Conservation (phyloP, 768 basidiomycete species). For the Jaapia argillacea region DNA sequence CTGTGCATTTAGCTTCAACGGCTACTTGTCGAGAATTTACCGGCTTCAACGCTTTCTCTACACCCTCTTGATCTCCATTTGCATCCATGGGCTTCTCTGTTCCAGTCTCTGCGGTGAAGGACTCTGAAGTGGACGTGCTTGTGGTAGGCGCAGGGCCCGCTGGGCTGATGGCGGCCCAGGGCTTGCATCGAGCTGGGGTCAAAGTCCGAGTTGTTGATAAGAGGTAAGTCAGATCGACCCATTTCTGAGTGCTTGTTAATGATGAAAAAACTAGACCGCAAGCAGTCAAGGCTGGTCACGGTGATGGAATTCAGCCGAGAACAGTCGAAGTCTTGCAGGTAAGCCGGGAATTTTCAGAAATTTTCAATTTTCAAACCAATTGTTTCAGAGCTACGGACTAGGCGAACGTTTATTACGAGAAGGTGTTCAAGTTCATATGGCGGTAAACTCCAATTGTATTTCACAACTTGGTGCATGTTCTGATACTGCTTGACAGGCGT, state of each 20-base stretch:
- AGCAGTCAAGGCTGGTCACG: constrained; percentile 45
- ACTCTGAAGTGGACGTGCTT: constrained; percentile 47
- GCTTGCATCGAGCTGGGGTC: constrained; percentile 44
- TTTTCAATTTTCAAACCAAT: not conserved
- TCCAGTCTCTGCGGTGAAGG: constrained; percentile 8
- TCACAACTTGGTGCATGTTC: too few relatives aligned
- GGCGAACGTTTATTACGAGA: constrained; percentile 46
- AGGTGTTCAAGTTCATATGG: constrained; percentile 54
- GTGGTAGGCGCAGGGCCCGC: constrained; percentile 51
- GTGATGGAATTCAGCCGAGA: constrained; percentile 50
- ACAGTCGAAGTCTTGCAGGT: constrained; percentile 43
- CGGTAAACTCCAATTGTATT: constrained; percentile 24
- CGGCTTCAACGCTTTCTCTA: too few relatives aligned
- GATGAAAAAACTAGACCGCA: constrained; percentile 28
- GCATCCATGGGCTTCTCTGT: too few relatives aligned
- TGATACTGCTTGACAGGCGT: constrained; percentile 36
- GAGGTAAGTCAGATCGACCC: constrained; percentile 23
- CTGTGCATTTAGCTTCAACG: too few relatives aligned
- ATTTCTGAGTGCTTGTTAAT: not conserved
- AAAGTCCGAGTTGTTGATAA: constrained; percentile 52
- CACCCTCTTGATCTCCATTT: too few relatives aligned
- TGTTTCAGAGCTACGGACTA: constrained; percentile 52
- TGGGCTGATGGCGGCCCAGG: constrained; percentile 64
- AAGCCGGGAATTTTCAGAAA: not conserved
- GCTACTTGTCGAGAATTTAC: too few relatives aligned